phyloP scores from a whole-genome alignment of 2,329 filamentous ascomycete species.

The Berkeleyomyces rouxiae region DNA sequence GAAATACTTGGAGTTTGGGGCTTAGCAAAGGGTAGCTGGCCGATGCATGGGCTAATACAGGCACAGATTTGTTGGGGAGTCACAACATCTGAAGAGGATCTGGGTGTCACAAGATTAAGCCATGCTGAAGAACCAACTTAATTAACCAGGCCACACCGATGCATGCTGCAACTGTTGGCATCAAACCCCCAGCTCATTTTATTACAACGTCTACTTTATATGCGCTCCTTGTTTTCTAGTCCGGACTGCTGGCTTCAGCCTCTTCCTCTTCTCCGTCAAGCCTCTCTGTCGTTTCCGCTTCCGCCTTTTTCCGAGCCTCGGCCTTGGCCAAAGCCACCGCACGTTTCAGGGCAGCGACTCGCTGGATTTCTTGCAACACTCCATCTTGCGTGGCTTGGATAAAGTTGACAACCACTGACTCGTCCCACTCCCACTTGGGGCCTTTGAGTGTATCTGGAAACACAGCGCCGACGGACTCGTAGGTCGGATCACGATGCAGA shows the following conservation, averaged over 20 bases:
- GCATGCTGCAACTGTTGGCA: neutral
- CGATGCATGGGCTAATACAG: neutral
- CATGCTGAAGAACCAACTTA: neutral
- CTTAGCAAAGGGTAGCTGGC: too few relatives aligned
- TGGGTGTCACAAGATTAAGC: neutral
- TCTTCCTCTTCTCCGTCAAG: neutral
- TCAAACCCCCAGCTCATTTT: neutral
- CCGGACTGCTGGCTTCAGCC: neutral
- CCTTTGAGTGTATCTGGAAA: constrained; percentile 1
- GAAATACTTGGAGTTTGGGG: neutral
- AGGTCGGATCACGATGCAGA: constrained; percentile 26
- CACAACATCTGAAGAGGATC: neutral
- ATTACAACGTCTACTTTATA: neutral
- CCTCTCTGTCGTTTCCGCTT: neutral
- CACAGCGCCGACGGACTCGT: constrained; percentile 20
- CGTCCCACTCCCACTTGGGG: constrained; percentile 27
- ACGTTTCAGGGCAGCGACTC: neutral
- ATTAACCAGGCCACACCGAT: neutral
- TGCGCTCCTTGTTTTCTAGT: neutral
- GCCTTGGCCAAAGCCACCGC: constrained; percentile 18
- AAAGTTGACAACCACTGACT: constrained; percentile 27
- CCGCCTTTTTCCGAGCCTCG: neutral
- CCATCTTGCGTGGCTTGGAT: constrained; percentile 24
- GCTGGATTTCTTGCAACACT: neutral
- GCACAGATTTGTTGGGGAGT: neutral